Base-by-base conservation (phyloP, 2,329 filamentous ascomycete species). In the Epichloe baconii region DNA sequence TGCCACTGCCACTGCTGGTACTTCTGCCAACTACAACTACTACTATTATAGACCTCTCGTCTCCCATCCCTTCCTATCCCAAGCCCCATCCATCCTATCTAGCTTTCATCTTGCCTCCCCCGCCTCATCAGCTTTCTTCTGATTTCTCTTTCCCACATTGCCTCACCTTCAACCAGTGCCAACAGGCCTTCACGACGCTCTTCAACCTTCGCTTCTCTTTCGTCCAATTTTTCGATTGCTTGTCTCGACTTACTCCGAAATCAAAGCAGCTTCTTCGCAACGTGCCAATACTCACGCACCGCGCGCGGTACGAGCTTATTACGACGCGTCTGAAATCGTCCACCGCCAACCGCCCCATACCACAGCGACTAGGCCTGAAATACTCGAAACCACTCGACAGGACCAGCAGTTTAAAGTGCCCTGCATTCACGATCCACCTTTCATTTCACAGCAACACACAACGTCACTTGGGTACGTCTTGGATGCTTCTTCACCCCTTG, bases 261-360 rank as follows among this genome's bases (percentile, higher is more conserved):
- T 15, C n/a, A 11, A 17, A 17, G 14, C 43, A 17, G 19, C 50
- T 47, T 45, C 26, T 19, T n/a, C 14, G 21, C 21, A 11, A 37
- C 42, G 21, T n/a, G 12, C 17, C 19, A 34, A 31, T 7, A 31
- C 23, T 38, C 37, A n/a, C 38, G 21, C 48, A 19, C n/a, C 44
- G 26, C 44, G 36, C 44, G 36, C 11, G 31, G 15, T 3, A 31
- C 21, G 26, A 46, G 14, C 36, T 42, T 42, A 31, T 31, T 47
- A 53, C 50, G 48, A 54, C 50, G 52, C 52, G 52, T 53, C 52
- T 23, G 26, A 5, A 21, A 21, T 19, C 42, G 43, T 31, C 52
- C 51, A 42, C 46, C 44, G 37, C 38, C 48, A 26, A 43, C 46
- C 44, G 40, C 52, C 44, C 46, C 47, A 36, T 19, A 36, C 47